phyloP scores from a whole-genome alignment of 2,329 filamentous ascomycete species.

The Magnaporthiopsis incrustans region DNA sequence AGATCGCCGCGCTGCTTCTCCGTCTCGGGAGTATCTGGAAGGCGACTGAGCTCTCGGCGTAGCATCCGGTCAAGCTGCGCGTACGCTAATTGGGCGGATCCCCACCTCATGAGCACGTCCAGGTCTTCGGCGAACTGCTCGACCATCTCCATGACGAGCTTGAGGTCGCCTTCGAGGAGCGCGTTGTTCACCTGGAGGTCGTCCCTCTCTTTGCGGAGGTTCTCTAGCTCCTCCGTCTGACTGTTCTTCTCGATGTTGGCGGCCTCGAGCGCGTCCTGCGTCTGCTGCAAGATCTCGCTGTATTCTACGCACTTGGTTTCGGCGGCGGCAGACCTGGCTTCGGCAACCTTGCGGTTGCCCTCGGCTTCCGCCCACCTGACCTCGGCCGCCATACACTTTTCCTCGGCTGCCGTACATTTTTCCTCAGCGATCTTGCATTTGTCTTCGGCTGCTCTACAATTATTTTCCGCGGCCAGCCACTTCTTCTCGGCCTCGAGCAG shows the following conservation, averaged over 20 bases:
- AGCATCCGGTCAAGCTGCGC: constrained; percentile 5
- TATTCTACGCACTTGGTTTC: constrained; percentile 5
- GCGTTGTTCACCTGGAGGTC: constrained; percentile 1
- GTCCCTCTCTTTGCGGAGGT: not conserved
- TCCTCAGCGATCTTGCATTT: constrained; percentile 3
- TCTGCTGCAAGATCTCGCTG: constrained; percentile 5
- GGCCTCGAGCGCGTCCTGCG: constrained; percentile 2
- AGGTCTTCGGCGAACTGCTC: constrained; percentile 9
- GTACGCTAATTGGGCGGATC: constrained; percentile 8
- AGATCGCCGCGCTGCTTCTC: constrained; percentile 5
- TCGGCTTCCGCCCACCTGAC: not conserved
- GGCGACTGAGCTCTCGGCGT: not conserved
- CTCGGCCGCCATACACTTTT: not conserved
- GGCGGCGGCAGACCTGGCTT: constrained; percentile 2
- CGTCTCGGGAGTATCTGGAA: not conserved
- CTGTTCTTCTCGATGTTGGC: not conserved
- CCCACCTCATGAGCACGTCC: constrained; percentile 7
- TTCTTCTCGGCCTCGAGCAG: constrained; percentile 5
- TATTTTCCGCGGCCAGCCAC: constrained; percentile 1
- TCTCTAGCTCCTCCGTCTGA: constrained; percentile 4
- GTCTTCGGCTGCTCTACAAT: not conserved
- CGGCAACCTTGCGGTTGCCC: not conserved
- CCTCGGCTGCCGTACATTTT: not conserved
- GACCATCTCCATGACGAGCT: constrained; percentile 2
- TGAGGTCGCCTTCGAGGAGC: constrained; percentile 4